Evolutionary conservation across 2,329 filamentous ascomycete species (phyloP), one percentile per base, ranked within the genome.

Genomic region (Ascocoryne sarcoides): DNA sequence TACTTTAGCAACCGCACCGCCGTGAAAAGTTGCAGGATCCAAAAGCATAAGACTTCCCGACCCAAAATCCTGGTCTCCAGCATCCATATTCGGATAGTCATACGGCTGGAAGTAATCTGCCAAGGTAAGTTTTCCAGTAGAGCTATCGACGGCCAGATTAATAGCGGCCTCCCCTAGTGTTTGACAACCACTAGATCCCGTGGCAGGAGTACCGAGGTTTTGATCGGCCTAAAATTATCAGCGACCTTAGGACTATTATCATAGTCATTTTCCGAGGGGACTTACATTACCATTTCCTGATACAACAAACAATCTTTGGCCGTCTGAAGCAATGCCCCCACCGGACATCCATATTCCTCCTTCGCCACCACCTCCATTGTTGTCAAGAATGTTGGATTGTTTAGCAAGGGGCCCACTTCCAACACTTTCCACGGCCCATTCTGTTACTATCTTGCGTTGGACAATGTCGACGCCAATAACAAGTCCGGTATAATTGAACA

Each of bases 401-500:
- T 55, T 53, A 10, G 40, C 46, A 0, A 54, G 51, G 4, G 53
- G 52, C 2, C 67, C 64, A 26, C 23, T 26, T 28, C 67, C 56
- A 1, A 61, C n/a, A 3, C 62, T 62, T 28, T 67, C 56, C 1
- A 61, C 65, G 2, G 66, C 61, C 46, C 60, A 69, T 23, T 56
- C 41, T 26, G 53, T 56, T 5, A 59, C 51, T 3, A 60, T 48
- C 37, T 54, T 40, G 10, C 62, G 62, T 0, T 56, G 60, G 0
- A 60, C 62, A 43, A 68, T 66, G 53, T 71, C 62, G 51, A 68
- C 64, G 3, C 69, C 68, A 30, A 75, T 61, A 30, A 75, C 59
- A 60, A 66, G 5, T 68, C 70, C 70, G 1, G 70, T 73, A 45
- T 74, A 74, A 50, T 76, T 73, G 53, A 68, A 76, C 40, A 69